Conservation (phyloP, 169 alveolate species). For the Pseudocohnilembus persalinus region DNA sequence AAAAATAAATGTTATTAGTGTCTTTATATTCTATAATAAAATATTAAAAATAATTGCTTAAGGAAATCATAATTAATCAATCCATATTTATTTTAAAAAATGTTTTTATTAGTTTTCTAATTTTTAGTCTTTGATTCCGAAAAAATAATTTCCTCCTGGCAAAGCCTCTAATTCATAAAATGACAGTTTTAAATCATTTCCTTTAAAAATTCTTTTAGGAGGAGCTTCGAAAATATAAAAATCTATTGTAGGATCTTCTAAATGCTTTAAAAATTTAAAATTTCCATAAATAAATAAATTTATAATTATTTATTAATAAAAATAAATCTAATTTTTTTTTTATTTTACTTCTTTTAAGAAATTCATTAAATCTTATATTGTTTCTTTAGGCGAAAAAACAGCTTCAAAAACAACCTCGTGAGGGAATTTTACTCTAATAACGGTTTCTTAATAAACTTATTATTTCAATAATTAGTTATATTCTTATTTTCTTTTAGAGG, state of each 20-base stretch:
- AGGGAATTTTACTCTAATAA: background rate
- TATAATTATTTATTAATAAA: too few relatives aligned
- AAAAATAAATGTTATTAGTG: too few relatives aligned
- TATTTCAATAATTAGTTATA: too few relatives aligned
- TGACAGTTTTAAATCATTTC: background rate
- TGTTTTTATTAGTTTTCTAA: too few relatives aligned
- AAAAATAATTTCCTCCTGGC: background rate
- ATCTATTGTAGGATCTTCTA: background rate
- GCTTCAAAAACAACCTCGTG: background rate
- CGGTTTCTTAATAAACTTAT: background rate
- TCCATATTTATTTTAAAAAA: too few relatives aligned
- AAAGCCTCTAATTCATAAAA: background rate
- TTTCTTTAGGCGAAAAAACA: background rate
- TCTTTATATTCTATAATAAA: too few relatives aligned
- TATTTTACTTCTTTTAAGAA: background rate
- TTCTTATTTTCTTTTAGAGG: background rate
- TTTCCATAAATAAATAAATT: too few relatives aligned
- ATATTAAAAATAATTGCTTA: too few relatives aligned
- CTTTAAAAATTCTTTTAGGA: background rate
- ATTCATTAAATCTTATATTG: background rate
- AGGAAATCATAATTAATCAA: too few relatives aligned
- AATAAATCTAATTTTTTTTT: too few relatives aligned
- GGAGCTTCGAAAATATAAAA: background rate
- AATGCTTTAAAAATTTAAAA: background rate
- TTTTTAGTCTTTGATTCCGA: background rate